Evolutionary conservation across 257 asterid species (phyloP).

Genomic region (Osmanthus fragrans): DNA sequence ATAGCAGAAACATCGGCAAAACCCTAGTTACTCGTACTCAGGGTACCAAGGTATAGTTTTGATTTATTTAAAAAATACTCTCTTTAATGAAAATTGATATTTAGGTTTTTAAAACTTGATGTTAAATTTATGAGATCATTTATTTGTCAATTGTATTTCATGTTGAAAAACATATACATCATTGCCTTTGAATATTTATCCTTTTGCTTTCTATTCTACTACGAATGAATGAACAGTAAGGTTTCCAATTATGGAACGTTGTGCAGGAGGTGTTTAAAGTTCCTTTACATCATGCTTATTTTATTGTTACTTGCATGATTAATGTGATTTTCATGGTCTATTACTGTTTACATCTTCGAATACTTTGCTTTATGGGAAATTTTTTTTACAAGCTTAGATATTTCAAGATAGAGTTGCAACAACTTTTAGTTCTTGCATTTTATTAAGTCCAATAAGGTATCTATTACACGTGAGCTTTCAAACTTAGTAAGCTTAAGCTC

Average conservation of each 20-base stretch:
- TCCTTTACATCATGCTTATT: neutral
- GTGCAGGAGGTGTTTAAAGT: neutral
- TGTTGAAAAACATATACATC: neutral
- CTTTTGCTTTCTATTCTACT: neutral
- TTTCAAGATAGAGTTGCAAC: neutral
- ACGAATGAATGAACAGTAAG: neutral
- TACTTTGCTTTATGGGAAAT: neutral
- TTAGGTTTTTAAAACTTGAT: neutral
- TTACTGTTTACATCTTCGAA: neutral
- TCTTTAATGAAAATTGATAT: neutral
- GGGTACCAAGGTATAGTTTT: slow-evolving; percentile 58
- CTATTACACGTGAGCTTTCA: too few relatives aligned
- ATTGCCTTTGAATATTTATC: neutral
- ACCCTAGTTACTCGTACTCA: slow-evolving; percentile 69
- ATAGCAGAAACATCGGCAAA: slow-evolving; percentile 50
- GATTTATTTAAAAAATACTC: neutral
- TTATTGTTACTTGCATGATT: neutral
- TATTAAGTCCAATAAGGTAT: too few relatives aligned
- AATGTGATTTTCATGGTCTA: neutral
- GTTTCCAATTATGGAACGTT: neutral
- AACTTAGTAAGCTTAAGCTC: too few relatives aligned
- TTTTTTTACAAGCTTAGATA: neutral
- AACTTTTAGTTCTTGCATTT: too few relatives aligned
- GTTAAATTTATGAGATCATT: neutral
- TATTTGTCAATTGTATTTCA: neutral